Base-by-base conservation (phyloP, 176 grass and related monocot species). In the Hsuehochloa calcarea region DNA sequence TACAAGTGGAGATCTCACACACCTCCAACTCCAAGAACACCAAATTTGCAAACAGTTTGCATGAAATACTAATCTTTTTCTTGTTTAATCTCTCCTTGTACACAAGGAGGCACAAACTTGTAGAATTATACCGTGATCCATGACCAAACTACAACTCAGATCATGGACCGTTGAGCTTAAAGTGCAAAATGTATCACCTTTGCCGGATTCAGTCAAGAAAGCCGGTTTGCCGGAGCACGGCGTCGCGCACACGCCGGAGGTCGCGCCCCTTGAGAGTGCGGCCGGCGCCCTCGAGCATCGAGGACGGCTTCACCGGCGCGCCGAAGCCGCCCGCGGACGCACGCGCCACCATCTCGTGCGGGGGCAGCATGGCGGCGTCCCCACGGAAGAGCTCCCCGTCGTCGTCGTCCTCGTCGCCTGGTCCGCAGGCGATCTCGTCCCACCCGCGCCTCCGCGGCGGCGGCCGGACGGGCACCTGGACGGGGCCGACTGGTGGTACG, bases 341-440 rank as follows among this genome's bases (percentile, higher is more conserved):
- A 11, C 85, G 85, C 37, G 69, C 85, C 61, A 87, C 85, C 78
- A 87, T 75, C 85, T 87, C 70, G 61, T 87, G 85, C 8, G 78
- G 85, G 43, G 85, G 85, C 13, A 82, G 47, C 78, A 87, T 87
- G 14, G 78, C 70, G 13, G 78, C 70, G 60, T 87, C 85, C 70
- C 78, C 85, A 1, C 23, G 35, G 61, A 82, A 58, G 26, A 87
- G 70, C 37, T 68, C 85, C 16, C 52, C 76, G 0, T 87, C 85
- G 8, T 39, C 75, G 3, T 87, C 85, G 61, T 31, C 49, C 8
- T 63, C 69, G 35, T 67, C 68, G n/a, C 43, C 56, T 27, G 54
- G 2, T 1, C 43, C 55, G 20, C 22, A 34, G 54, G 56, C 69
- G 47, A 86, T 31, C 1, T 80, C 67, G 58, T 64, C 76, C 85